A percentile compares a stretch with the other conserved stretches of the same genome.
Conservation (phyloP, 2,329 filamentous ascomycete genomes). For the Fusarium scirpi region DNA sequence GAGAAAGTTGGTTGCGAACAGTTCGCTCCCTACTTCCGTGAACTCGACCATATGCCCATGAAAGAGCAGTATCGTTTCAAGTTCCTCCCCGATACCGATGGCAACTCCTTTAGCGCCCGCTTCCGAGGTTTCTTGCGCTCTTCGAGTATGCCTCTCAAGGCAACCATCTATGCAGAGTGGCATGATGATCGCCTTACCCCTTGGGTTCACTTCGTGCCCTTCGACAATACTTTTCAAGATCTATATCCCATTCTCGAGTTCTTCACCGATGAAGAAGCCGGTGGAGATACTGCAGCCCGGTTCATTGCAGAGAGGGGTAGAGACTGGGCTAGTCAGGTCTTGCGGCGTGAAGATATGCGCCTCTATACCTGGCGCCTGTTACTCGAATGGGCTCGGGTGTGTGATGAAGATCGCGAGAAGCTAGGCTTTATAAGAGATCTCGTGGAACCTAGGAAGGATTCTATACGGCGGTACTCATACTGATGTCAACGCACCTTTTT, state of each 20-base stretch:
- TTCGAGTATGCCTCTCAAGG: slow-evolving; percentile 75
- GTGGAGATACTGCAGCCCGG: slow-evolving; percentile 67
- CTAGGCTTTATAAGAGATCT: slow-evolving; percentile 61
- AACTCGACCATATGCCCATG: slow-evolving; percentile 55
- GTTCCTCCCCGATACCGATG: slow-evolving; percentile 77
- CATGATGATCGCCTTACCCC: slow-evolving; percentile 76
- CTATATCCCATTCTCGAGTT: slow-evolving; percentile 74
- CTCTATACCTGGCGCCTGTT: slow-evolving; percentile 73
- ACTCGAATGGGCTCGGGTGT: slow-evolving; percentile 67
- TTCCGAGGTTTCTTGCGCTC: slow-evolving; percentile 73
- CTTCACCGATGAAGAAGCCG: slow-evolving; percentile 65
- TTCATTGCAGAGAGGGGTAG: slow-evolving; percentile 70
- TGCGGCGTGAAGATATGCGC: slow-evolving; percentile 74
- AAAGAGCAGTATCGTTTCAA: slow-evolving; percentile 68
- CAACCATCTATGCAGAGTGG: slow-evolving; percentile 80
- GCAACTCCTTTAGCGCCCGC: slow-evolving; percentile 73
- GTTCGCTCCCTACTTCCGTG: slow-evolving; percentile 52
- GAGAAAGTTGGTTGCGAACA: slow-evolving; percentile 54
- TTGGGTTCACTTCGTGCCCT: slow-evolving; percentile 79
- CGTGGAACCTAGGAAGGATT: slow-evolving; percentile 35
- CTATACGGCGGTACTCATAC: slow-evolving; percentile 20
- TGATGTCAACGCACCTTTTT: slow-evolving; percentile 14
- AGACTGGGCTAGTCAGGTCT: slow-evolving; percentile 70
- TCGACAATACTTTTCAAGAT: slow-evolving; percentile 76
- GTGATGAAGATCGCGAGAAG: slow-evolving; percentile 57